phyloP scores from a whole-genome alignment of 345 rosid species.

The Linum trigynum region DNA sequence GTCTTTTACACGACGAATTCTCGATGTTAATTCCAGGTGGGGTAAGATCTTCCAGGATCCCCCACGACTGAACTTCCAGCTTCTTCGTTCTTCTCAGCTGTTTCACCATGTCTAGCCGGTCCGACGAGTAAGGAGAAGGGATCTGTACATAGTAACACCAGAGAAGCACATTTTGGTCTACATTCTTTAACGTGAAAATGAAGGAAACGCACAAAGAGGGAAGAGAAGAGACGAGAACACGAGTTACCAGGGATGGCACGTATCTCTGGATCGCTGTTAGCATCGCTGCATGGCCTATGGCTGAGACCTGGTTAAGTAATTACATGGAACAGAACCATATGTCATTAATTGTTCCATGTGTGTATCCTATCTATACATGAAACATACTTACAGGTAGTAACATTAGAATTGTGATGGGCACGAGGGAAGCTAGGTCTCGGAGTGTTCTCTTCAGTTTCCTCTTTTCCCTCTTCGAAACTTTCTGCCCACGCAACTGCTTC shows the following conservation, averaged over 20 bases:
- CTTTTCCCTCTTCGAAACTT: constrained; percentile 32
- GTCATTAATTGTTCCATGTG: not conserved
- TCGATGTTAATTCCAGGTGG: constrained; percentile 12
- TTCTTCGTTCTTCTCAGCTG: constrained; percentile 49
- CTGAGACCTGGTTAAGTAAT: constrained; percentile 35
- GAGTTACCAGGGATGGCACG: constrained; percentile 45
- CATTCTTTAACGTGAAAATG: not conserved
- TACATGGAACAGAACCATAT: not conserved
- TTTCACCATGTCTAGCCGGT: constrained; percentile 46
- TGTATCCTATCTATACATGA: not conserved
- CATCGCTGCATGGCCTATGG: constrained; percentile 57
- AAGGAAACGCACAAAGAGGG: not conserved
- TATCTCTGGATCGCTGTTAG: constrained; percentile 47
- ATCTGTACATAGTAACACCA: constrained; percentile 24
- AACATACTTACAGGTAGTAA: constrained; percentile 46
- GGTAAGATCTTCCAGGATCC: constrained; percentile 37
- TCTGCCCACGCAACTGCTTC: constrained; percentile 35
- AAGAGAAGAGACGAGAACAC: not conserved
- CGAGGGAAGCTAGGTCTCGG: constrained; percentile 38
- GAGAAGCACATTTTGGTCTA: constrained; percentile 12
- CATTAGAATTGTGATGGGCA: constrained; percentile 55
- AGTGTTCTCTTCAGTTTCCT: constrained; percentile 38
- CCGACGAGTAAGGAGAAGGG: constrained; percentile 51
- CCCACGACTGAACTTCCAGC: constrained; percentile 37
- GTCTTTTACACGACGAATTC: constrained; percentile 1